Base-by-base conservation (phyloP, 2,329 filamentous ascomycete genomes). In the Aspergillus bombycis region DNA sequence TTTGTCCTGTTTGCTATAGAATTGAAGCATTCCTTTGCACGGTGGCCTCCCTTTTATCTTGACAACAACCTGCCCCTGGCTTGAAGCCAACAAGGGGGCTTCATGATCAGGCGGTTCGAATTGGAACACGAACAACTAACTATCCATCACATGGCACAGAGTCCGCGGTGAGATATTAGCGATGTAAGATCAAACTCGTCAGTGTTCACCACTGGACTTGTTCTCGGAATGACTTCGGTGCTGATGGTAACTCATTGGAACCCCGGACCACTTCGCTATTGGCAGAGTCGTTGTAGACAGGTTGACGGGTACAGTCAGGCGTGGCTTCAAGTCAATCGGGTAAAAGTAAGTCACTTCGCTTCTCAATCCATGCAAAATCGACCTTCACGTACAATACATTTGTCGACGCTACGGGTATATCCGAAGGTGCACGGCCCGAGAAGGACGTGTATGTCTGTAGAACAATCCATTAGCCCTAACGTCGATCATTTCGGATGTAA, bases 401-500 rank as follows among this genome's bases (percentile, higher is more conserved):
- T 36, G n/a, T 36, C 16, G 12, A 9, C 26, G 52, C n/a, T 34
- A 36, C 52, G 52, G 52, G 52, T 38, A 55, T 55, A 55, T 55
- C 52, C 52, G 52, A 36, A 16, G 21, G 16, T 28, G 52, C 32
- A 38, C 32, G n/a, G 30, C 30, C 30, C 28, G 23, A 54, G 30
- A 38, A 38, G 34, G n/a, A 23, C 38, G n/a, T 38, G 30, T 34
- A 10, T 16, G 9, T 16, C 52, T 55, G 21, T 38, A 55, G 52
- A 26, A 36, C 52, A 14, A 55, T 28, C 32, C 6, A 26, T 54
- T 16, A 55, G 34, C 52, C 32, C 52, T 55, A 26, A 30, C n/a
- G 34, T 55, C 52, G 34, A 36, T 55, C 52, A 55, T 55, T 32
- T 52, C 48, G 32, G 34, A 55, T 55, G 52, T 55, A 36, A 38